Evolutionary conservation across 805 yeast species (phyloP).

Genomic region (Monosporozyma siamensis): DNA sequence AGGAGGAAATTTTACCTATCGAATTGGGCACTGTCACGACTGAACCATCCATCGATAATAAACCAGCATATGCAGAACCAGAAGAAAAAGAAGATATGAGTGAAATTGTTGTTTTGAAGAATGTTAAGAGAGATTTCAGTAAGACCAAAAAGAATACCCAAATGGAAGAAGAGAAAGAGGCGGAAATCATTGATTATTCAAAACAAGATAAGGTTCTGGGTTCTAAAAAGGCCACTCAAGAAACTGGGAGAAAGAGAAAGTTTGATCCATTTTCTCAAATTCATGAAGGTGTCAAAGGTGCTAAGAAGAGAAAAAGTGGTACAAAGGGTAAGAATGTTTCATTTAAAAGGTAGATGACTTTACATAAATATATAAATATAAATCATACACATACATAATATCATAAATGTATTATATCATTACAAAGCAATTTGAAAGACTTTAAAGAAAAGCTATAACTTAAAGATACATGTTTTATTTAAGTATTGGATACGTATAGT

Average conservation of each 20-base stretch:
- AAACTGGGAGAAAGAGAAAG: conserved; percentile 32
- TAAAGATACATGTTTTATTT: background rate
- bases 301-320: conserved; percentile 33
- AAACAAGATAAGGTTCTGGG: conserved; percentile 36
- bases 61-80: conserved; percentile 1
- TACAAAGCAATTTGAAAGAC: too few relatives aligned
- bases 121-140: conserved; percentile 12
- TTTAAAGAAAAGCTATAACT: background rate
- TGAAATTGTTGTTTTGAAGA: conserved; percentile 36
- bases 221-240: conserved; percentile 10
- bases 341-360: conserved; percentile 17
- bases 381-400: background rate
- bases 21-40: background rate
- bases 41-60: background rate
- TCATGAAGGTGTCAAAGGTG: conserved; percentile 43
- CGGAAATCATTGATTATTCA: conserved; percentile 36
- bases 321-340: conserved; percentile 24
- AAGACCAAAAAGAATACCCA: conserved; percentile 5
- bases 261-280: conserved; percentile 53
- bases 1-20: conserved; percentile 7
- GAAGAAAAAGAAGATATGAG: conserved; percentile 19
- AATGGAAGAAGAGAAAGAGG: conserved; percentile 1
- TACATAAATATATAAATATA: background rate
- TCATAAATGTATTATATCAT: background rate
- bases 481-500: background rate